A percentile compares a stretch with the other conserved stretches of the same genome.
Evolutionary conservation across 2,329 filamentous ascomycete species (phyloP).

Genomic region (Aspergillus sp.): DNA sequence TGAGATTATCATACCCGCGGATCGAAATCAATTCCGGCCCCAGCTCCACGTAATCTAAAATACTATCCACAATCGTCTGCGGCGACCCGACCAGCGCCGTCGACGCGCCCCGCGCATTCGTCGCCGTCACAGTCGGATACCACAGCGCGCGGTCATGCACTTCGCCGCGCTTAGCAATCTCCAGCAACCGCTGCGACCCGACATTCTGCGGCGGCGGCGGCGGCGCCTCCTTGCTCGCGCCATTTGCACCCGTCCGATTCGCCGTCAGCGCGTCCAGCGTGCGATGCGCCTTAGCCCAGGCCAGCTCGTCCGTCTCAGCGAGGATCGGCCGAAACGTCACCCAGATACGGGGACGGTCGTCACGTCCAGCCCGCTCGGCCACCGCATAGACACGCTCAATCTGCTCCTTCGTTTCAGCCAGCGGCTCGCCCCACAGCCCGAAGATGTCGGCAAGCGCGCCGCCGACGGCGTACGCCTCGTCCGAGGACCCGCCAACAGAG

Average conservation of each 20-base stretch:
- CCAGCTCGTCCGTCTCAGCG: conserved; percentile 61
- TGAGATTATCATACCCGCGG: conserved; percentile 60
- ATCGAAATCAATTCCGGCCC: conserved; percentile 59
- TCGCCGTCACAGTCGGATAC: conserved; percentile 62
- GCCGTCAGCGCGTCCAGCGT: conserved; percentile 53
- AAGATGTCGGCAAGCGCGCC: conserved; percentile 61
- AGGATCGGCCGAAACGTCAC: conserved; percentile 62
- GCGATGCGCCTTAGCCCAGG: conserved; percentile 59
- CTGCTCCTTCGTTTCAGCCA: conserved; percentile 63
- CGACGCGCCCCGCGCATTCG: conserved; percentile 58
- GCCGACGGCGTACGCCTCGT: conserved; percentile 59
- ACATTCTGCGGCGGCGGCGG: conserved; percentile 54
- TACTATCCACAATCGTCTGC: conserved; percentile 53
- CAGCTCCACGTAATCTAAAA: conserved; percentile 57
- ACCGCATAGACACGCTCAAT: conserved; percentile 60
- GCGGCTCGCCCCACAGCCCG: conserved; percentile 62
- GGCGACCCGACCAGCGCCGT: conserved; percentile 57
- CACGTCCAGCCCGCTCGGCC: conserved; percentile 55
- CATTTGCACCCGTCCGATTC: conserved; percentile 35
- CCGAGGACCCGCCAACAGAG: conserved; percentile 59
- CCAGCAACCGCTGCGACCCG: conserved; percentile 57
- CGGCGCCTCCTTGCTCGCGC: conserved; percentile 28
- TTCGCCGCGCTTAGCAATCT: conserved; percentile 53
- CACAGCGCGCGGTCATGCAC: conserved; percentile 62
- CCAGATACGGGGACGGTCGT: conserved; percentile 59